Base-by-base conservation (phyloP, 352 stramenopile species). In the Globisporangium ultimum region DNA sequence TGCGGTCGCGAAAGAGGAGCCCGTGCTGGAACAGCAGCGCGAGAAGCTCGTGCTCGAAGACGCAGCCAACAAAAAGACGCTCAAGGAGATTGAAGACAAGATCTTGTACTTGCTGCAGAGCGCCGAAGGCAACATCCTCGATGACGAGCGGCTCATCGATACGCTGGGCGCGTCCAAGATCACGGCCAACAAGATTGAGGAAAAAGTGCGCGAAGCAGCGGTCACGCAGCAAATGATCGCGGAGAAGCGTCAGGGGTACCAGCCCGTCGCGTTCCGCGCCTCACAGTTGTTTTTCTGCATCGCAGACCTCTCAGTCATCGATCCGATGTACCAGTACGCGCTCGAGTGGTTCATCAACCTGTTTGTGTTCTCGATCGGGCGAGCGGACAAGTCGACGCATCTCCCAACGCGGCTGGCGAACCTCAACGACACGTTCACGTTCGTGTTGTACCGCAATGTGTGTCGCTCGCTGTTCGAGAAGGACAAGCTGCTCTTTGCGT, bases 31-130 rank as follows among this genome's bases (percentile, higher is more conserved):
- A 68, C 73, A 80, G 10, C 87, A 97, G 67, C 82, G 93, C 36
- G 89, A 97, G 64, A 89, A 97, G 50, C 74, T 98, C n/a, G 89
- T 98, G 38, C 71, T 98, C 0, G 92, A 98, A 60, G 91, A 98
- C 55, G 94, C 95, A 1, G 89, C 90, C 21, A 98, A 98, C 68
- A 97, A 98, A 71, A 93, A 95, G 51, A 93, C 85, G 38, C 73
- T 98, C 18, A 97, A 98, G 60, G 93, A 98, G 68, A 97, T 98
- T 47, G 95, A 98, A 71, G 95, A 98, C 66, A 96, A 98, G 71
- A 98, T 98, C 49, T 58, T 98, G 38, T 87, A 96, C 60, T 58
- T 98, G 46, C 67, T 98, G 0, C 88, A 97, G 56, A 96, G 86
- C 14, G 88, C 93, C 1, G 83, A 97, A 53, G 95, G 95, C 14